Conservation (phyloP, 345 rosid species). For the Rhodamnia argentea region DNA sequence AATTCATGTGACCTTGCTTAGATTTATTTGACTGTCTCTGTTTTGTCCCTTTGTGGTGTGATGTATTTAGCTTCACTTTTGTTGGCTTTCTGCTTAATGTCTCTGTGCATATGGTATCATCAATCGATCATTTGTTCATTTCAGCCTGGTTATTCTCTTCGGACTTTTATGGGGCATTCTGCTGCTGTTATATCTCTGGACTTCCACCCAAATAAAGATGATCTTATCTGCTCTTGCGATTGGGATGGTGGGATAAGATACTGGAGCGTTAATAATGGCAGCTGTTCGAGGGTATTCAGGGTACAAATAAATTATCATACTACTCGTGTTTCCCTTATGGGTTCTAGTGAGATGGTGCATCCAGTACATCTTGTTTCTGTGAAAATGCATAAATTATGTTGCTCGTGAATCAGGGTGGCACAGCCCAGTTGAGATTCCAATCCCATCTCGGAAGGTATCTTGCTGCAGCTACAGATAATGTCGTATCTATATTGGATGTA, state of each 20-base stretch:
- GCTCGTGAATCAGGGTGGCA: conserved; percentile 54
- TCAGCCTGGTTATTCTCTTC: conserved; percentile 85
- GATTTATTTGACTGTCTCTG: not conserved
- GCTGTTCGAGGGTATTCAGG: conserved; percentile 67
- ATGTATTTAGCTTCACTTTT: not conserved
- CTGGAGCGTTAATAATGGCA: conserved; percentile 86
- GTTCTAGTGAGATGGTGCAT: not conserved
- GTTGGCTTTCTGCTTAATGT: not conserved
- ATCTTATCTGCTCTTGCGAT: conserved; percentile 94
- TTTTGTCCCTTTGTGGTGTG: not conserved
- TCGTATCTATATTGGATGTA: conserved; percentile 72
- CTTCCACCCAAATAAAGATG: conserved; percentile 86
- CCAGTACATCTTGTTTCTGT: not conserved
- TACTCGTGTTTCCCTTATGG: not conserved
- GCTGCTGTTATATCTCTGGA: conserved; percentile 70
- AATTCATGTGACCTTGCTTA: not conserved
- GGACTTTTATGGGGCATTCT: conserved; percentile 75
- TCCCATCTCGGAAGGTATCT: conserved; percentile 85
- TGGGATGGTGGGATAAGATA: conserved; percentile 83
- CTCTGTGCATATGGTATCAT: not conserved
- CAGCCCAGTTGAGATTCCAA: conserved; percentile 81
- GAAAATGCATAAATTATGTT: not conserved
- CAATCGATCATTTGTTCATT: not conserved
- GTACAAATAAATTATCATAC: conserved; percentile 17
- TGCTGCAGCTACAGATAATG: conserved; percentile 79